These are phyloP conservation scores for Hymenotorrendiella dingleyae DNA, from an alignment of 2,329 filamentous ascomycete genomes.

Conservation along the genomic window DNA sequence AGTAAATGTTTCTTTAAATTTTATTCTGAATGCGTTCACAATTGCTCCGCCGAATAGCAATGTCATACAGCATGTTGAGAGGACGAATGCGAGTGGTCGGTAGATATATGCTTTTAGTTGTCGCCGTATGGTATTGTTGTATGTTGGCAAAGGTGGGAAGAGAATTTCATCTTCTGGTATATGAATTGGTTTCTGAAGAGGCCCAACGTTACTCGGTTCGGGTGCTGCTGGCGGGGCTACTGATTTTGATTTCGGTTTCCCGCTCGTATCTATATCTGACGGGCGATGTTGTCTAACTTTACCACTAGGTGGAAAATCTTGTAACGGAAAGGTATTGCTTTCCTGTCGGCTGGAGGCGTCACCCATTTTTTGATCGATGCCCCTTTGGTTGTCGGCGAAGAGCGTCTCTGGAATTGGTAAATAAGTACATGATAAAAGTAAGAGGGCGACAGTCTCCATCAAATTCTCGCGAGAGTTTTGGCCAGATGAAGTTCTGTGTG, in stretches of 20 bases:
- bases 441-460: not conserved
- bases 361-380: not conserved
- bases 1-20: not conserved
- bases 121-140: conserved; percentile 64
- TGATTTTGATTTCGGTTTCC: conserved; percentile 28
- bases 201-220: conserved; percentile 33
- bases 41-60: not conserved
- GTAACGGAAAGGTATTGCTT: conserved; percentile 1
- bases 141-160: conserved; percentile 79
- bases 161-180: conserved; percentile 69
- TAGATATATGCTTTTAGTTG: conserved; percentile 62
- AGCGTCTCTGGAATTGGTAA: not conserved
- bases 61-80: conserved; percentile 45
- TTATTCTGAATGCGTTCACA: not conserved
- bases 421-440: conserved; percentile 1
- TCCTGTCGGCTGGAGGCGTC: not conserved
- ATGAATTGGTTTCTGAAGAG: conserved; percentile 46
- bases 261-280: conserved; percentile 25
- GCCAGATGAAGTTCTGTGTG: not conserved
- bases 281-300: not conserved
- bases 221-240: conserved; percentile 14
- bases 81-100: conserved; percentile 61
- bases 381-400: no score
- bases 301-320: not conserved
- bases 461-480: not conserved